Percentiles rank a stretch among this genome's conserved stretches.
Conservation (phyloP, 23 red algal genomes). For the Agarophyton chilense region DNA sequence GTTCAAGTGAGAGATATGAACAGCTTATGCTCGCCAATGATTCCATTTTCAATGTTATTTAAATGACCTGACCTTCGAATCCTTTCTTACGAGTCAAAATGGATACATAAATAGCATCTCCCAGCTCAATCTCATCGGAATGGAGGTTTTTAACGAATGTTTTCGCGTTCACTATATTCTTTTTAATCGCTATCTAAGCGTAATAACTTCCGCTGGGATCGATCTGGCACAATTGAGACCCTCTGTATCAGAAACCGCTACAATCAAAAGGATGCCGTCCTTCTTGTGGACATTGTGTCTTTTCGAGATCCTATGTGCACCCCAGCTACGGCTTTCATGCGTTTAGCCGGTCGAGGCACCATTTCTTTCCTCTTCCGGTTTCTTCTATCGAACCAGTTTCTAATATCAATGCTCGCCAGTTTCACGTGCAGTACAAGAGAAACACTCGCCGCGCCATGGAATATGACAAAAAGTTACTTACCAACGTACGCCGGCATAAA, state of each 20-base stretch:
- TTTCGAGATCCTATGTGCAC: conserved; percentile 16
- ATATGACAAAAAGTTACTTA: conserved; percentile 21
- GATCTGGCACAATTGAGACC: too few relatives aligned
- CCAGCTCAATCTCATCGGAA: conserved; percentile 96
- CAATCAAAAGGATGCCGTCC: conserved; percentile 65
- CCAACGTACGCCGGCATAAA: conserved; percentile 10
- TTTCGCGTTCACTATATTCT: too few relatives aligned
- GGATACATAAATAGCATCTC: conserved; percentile 94
- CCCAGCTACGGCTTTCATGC: conserved; percentile 41
- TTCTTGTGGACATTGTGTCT: conserved; percentile 47
- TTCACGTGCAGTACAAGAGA: conserved; percentile 43
- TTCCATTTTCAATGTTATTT: conserved; percentile 96
- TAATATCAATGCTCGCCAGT: conserved; percentile 51
- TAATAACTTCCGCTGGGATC: too few relatives aligned
- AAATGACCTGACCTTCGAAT: too few relatives aligned
- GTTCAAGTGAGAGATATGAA: conserved; percentile 79
- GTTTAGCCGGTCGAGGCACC: conserved; percentile 10
- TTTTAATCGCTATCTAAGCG: too few relatives aligned
- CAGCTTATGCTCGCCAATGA: conserved; percentile 76
- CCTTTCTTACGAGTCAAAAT: too few relatives aligned
- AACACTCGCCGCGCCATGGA: conserved; percentile 43
- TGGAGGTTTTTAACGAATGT: conserved; percentile 99
- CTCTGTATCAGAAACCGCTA: conserved; percentile 95
- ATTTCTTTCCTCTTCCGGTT: conserved; percentile 29
- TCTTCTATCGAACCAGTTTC: background rate